A percentile compares a stretch with the other conserved stretches of the same genome.
Conservation (phyloP, 75 land plant genomes). For the Adiantum capillusveneris region DNA sequence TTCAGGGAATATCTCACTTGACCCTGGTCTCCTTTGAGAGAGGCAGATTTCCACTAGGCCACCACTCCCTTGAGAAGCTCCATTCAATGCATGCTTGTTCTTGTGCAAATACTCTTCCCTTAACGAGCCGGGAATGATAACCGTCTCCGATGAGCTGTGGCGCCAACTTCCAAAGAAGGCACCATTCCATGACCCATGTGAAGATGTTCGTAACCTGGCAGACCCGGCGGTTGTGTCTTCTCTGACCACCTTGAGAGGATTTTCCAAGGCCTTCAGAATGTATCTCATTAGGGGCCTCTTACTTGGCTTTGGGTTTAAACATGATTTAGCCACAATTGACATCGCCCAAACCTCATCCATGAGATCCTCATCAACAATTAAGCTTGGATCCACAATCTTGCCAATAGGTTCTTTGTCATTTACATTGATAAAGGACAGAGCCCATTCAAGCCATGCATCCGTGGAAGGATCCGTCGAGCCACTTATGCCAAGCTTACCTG, state of each 20-base stretch:
- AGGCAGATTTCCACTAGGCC: slow-evolving; percentile 13
- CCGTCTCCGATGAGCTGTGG: slow-evolving; percentile 62
- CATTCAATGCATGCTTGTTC: slow-evolving; percentile 31
- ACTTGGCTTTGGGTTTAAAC: slow-evolving; percentile 71
- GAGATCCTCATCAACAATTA: slow-evolving; percentile 87
- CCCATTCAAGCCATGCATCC: slow-evolving; percentile 68
- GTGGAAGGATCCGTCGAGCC: slow-evolving; percentile 41
- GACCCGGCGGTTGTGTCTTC: slow-evolving; percentile 58
- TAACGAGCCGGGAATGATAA: slow-evolving; percentile 26
- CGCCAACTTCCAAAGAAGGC: slow-evolving; percentile 93
- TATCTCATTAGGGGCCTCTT: slow-evolving; percentile 84
- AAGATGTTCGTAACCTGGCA: slow-evolving; percentile 62
- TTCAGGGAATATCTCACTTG: slow-evolving; percentile 59
- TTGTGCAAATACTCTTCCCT: slow-evolving; percentile 39
- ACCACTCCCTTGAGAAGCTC: slow-evolving; percentile 27
- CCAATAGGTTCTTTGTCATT: slow-evolving; percentile 78
- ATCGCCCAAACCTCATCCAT: slow-evolving; percentile 98
- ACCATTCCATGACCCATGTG: slow-evolving; percentile 91
- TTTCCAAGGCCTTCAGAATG: slow-evolving; percentile 83
- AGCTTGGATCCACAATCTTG: slow-evolving; percentile 76
- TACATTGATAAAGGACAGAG: slow-evolving; percentile 60
- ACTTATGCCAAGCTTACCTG: slow-evolving; percentile 89
- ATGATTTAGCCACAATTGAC: slow-evolving; percentile 90
- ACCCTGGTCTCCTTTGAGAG: slow-evolving; percentile 33
- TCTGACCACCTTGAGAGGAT: slow-evolving; percentile 83